Percentiles rank a stretch among this genome's conserved stretches.
Conservation (phyloP, 768 basidiomycete genomes). For the Amanita exitialis region DNA sequence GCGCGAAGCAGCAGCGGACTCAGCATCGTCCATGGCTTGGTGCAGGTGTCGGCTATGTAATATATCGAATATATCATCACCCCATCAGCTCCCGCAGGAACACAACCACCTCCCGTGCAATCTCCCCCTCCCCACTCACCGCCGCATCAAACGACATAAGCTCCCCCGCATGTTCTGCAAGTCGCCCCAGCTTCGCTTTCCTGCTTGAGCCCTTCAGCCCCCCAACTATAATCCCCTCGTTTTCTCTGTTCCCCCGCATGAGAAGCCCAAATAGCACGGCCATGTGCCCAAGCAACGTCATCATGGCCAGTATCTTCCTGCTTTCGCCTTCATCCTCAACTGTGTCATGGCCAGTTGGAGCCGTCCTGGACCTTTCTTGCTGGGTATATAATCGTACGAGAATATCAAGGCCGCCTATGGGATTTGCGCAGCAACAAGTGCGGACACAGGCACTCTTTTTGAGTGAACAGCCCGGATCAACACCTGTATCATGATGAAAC, state of each 20-base stretch:
- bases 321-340: not conserved
- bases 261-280: slow-evolving; percentile 59
- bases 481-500: slow-evolving; percentile 21
- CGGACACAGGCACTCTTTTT: slow-evolving; percentile 36
- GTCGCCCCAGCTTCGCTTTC: slow-evolving; percentile 19
- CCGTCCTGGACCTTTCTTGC: slow-evolving; percentile 13
- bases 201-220: slow-evolving; percentile 14
- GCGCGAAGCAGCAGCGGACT: not conserved
- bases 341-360: not conserved
- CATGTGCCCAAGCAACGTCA: slow-evolving; percentile 63
- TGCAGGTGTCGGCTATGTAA: too few species aligned
- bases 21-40: not conserved
- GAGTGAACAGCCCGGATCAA: slow-evolving; percentile 42
- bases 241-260: slow-evolving; percentile 28
- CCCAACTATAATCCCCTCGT: slow-evolving; percentile 25
- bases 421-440: slow-evolving; percentile 41
- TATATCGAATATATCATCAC: not conserved
- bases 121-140: slow-evolving; percentile 13
- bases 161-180: slow-evolving; percentile 34
- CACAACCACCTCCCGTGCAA: slow-evolving; percentile 38
- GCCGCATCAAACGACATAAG: slow-evolving; percentile 37
- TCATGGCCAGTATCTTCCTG: slow-evolving; percentile 25
- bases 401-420: slow-evolving; percentile 37
- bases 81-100: slow-evolving; percentile 36
- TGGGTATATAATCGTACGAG: slow-evolving; percentile 39